These are phyloP conservation scores for Chalara sp. DNA, from an alignment of 2,329 filamentous ascomycete genomes.

Conservation along the genomic window DNA sequence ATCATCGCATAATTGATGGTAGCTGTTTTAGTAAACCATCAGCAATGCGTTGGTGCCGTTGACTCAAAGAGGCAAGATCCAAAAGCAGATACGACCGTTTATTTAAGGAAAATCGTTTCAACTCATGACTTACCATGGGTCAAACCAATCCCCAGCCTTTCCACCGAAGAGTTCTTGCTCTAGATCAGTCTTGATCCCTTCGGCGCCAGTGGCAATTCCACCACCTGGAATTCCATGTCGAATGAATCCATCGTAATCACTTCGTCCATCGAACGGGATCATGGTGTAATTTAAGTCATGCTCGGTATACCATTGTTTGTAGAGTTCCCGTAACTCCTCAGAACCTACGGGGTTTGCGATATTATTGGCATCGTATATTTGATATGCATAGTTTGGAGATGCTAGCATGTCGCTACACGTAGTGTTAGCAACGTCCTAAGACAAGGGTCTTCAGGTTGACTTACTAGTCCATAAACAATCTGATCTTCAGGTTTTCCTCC, in stretches of 20 bases:
- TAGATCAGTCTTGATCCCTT: conserved; percentile 64
- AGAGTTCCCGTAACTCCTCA: conserved; percentile 60
- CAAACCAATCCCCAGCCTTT: conserved; percentile 51
- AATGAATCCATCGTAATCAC: conserved; percentile 75
- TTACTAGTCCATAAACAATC: conserved; percentile 58
- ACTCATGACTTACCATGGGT: conserved; percentile 34
- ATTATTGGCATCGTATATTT: conserved; percentile 68
- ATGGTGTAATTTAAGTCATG: conserved; percentile 60
- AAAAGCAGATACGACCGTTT: no score
- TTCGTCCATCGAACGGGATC: conserved; percentile 71
- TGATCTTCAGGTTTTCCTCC: conserved; percentile 55
- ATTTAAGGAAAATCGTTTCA: no score
- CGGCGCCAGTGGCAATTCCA: conserved; percentile 72
- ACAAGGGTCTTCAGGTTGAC: no score
- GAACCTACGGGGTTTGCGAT: conserved; percentile 64
- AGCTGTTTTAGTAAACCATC: conserved; percentile 22
- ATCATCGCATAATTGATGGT: conserved; percentile 57
- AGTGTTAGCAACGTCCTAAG: no score
- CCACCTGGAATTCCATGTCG: conserved; percentile 65
- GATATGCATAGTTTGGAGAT: conserved; percentile 59
- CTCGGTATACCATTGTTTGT: conserved; percentile 58
- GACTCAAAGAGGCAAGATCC: no score
- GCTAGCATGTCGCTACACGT: conserved; percentile 51
- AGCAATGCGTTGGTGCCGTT: no score
- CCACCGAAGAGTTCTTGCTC: conserved; percentile 67